Evolutionary conservation across 2,329 filamentous ascomycete species (phyloP), one percentile per base, ranked within the genome.

Genomic region (Catunica adiposa): DNA sequence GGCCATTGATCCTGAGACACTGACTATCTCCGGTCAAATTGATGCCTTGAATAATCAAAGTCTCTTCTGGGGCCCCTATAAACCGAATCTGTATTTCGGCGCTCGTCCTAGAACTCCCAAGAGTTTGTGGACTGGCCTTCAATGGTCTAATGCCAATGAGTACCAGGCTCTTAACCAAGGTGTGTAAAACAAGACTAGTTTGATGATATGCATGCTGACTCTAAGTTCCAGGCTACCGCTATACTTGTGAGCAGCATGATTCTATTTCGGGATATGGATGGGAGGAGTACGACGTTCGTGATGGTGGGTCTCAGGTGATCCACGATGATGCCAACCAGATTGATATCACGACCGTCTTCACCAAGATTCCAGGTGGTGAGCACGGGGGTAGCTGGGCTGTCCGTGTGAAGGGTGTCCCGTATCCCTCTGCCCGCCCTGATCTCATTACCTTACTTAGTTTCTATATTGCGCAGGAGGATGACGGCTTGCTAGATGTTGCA

Each of bases 261-360:
- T 85, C 85, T 61, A 94, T 98, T 77, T 84, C 81, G 51, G 90
- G 90, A 56, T 98, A 98, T 67, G 92, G 92, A 60, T 98, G 92
- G 92, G 89, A 97, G 64, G 87, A 94, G 66, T 98, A 94, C 67
- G 92, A 98, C 69, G 83, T 89, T 22, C 78, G 92, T 57, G 84
- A 77, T 56, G 92, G 92, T 60, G 92, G 92, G 56, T 76, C 86
- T 22, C 88, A 98, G 69, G 86, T 85, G 0, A 90, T 98, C 58
- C 88, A 94, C 65, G 92, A 98, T 67, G 82, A 83, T 55, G 84
- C 79, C 51, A 98, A 98, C 69, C 79, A 78, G 57, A 77, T 98
- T 61, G 89, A 97, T 69, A 78, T 98, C 60, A 94, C 86, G 7
- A 96, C 90, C 46, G 86, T 87, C 53, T 96, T 97, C 69, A 81